Conservation (phyloP, 1,284 basidiomycete species). For the Trametes pubescens region DNA sequence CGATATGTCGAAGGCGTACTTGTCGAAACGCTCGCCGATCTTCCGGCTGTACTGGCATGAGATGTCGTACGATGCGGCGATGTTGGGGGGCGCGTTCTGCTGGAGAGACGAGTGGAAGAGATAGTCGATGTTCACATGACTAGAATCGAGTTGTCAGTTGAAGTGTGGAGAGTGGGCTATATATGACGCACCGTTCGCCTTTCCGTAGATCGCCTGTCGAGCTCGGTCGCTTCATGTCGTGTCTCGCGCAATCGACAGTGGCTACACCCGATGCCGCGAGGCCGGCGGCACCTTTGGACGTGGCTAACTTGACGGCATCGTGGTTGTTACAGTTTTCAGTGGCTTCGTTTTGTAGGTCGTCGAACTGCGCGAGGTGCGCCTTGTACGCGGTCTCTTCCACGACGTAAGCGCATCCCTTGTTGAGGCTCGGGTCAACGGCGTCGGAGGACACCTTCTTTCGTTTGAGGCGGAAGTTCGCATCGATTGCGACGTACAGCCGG, state of each 20-base stretch:
- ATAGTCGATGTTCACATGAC: conserved; percentile 33
- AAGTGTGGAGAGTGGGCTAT: too few species aligned
- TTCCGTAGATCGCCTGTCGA: conserved; percentile 38
- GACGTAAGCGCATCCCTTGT: conserved; percentile 37
- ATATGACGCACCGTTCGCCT: conserved; percentile 42
- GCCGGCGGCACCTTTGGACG: conserved; percentile 8
- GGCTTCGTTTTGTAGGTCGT: not conserved
- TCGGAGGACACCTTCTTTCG: conserved; percentile 29
- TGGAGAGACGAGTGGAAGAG: conserved; percentile 27
- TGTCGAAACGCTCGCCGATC: not conserved
- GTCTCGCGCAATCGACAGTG: conserved; percentile 27
- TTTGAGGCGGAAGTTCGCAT: conserved; percentile 44
- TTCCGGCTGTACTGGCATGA: conserved; percentile 32
- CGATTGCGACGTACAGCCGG: conserved; percentile 33
- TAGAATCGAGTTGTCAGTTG: conserved; percentile 1
- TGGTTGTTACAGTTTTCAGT: conserved; percentile 24
- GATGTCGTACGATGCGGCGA: conserved; percentile 31
- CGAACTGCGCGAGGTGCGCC: conserved; percentile 22
- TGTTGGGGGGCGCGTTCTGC: not conserved
- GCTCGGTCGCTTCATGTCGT: conserved; percentile 35
- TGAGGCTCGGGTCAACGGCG: conserved; percentile 34
- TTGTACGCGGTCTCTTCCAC: conserved; percentile 35
- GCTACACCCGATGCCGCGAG: conserved; percentile 17
- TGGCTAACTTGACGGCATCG: conserved; percentile 22
- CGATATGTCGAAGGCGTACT: conserved; percentile 7